phyloP scores from a whole-genome alignment of 345 rosid genomes.

The Bretschneidera sinensis region DNA sequence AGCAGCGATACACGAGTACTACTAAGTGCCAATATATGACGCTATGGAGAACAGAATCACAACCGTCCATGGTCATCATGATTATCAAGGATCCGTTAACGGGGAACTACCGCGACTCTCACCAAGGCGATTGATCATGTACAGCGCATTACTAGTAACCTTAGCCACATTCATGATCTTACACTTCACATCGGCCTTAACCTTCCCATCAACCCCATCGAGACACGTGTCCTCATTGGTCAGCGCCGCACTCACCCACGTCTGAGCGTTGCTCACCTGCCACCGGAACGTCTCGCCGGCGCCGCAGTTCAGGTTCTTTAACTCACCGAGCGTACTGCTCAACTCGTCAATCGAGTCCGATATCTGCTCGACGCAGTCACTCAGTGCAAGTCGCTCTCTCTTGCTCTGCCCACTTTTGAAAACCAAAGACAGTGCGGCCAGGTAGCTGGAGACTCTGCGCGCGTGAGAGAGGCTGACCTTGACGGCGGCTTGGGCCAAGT shows the following conservation, averaged over 20 bases:
- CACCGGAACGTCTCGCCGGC: slow-evolving; percentile 43
- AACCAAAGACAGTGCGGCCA: slow-evolving; percentile 19
- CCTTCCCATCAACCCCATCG: slow-evolving; percentile 42
- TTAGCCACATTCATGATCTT: slow-evolving; percentile 57
- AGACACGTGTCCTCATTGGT: slow-evolving; percentile 88
- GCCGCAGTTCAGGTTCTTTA: slow-evolving; percentile 41
- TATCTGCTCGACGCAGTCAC: slow-evolving; percentile 76
- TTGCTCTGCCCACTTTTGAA: slow-evolving; percentile 18
- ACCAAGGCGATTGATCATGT: slow-evolving; percentile 64
- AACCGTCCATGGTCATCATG: slow-evolving; percentile 14
- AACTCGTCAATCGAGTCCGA: slow-evolving; percentile 66
- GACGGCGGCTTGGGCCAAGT: slow-evolving; percentile 71
- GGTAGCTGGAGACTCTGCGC: slow-evolving; percentile 27
- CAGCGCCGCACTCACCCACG: slow-evolving; percentile 84
- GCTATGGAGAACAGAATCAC: slow-evolving; percentile 11
- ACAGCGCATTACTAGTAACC: slow-evolving; percentile 83
- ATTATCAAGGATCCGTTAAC: slow-evolving; percentile 19
- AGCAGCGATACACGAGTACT: neutral
- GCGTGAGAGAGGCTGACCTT: slow-evolving; percentile 56
- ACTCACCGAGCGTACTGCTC: slow-evolving; percentile 41
- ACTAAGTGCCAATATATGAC: too few species aligned
- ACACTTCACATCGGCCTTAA: slow-evolving; percentile 41
- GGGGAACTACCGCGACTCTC: slow-evolving; percentile 27
- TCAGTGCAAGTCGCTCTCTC: slow-evolving; percentile 44
- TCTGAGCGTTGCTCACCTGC: slow-evolving; percentile 76